Evolutionary conservation across 2,329 filamentous ascomycete genomes (phyloP).

Genomic region (Fusarium transvaalense): DNA sequence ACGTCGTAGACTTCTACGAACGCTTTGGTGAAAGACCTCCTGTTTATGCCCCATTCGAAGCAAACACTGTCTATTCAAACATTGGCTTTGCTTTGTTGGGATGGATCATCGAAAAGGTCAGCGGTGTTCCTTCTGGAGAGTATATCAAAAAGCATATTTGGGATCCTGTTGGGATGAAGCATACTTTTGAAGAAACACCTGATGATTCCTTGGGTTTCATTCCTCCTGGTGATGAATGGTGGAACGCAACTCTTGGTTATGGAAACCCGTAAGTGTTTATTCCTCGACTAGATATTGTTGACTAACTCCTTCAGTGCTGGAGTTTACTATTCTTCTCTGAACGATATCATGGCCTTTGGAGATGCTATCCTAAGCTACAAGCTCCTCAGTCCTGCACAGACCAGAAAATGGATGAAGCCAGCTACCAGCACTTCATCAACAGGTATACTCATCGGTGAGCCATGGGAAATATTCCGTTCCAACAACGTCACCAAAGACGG

Average conservation of each 20-base stretch:
- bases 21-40: conserved; percentile 22
- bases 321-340: conserved; percentile 15
- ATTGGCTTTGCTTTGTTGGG: conserved; percentile 6
- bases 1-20: conserved; percentile 3
- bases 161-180: conserved; percentile 10
- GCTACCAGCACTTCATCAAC: conserved; percentile 2
- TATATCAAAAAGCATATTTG: conserved; percentile 22
- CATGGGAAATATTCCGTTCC: conserved; percentile 26
- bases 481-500: conserved; percentile 25
- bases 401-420: conserved; percentile 31
- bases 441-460: neutral
- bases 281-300: accelerated
- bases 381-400: neutral
- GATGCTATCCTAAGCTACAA: conserved; percentile 2
- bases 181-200: conserved; percentile 2
- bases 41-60: conserved; percentile 3
- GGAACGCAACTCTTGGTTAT: conserved; percentile 26
- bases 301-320: neutral
- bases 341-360: conserved; percentile 18
- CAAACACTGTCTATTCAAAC: conserved; percentile 20
- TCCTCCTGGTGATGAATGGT: conserved; percentile 10
- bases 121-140: conserved; percentile 10
- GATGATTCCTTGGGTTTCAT: conserved; percentile 21
- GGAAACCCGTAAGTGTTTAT: conserved; percentile 7
- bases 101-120: conserved; percentile 19